These are phyloP conservation scores for Irpex lacteus DNA, from an alignment of 1,284 basidiomycete species.

Conservation along the genomic window DNA sequence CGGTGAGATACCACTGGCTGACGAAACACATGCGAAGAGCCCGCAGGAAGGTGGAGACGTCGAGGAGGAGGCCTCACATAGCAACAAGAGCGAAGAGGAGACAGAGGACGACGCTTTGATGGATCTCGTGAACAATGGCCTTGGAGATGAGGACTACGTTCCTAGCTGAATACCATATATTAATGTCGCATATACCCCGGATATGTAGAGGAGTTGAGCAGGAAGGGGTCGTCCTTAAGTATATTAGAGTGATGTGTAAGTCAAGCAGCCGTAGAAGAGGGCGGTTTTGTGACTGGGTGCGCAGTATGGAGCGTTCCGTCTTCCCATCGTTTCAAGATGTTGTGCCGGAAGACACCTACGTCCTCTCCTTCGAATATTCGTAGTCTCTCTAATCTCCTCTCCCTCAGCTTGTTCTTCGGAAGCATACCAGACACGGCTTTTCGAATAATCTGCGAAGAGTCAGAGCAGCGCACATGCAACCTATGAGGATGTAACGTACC, in stretches of 20 bases:
- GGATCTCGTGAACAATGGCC: slow-evolving; percentile 1
- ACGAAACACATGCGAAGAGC: neutral
- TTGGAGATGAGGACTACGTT: slow-evolving; percentile 8
- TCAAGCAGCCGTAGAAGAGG: neutral
- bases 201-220: neutral
- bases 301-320: slow-evolving; percentile 54
- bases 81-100: slow-evolving; percentile 6
- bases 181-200: too few relatives aligned
- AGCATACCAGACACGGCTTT: slow-evolving; percentile 96
- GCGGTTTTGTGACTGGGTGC: neutral
- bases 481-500: slow-evolving; percentile 47
- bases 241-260: neutral
- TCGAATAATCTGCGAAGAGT: slow-evolving; percentile 76
- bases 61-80: neutral
- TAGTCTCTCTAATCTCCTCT: slow-evolving; percentile 80
- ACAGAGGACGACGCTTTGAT: neutral
- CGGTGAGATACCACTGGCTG: neutral
- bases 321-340: slow-evolving; percentile 74
- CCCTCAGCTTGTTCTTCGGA: slow-evolving; percentile 92
- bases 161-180: slow-evolving; percentile 1
- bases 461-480: slow-evolving; percentile 5
- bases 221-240: neutral
- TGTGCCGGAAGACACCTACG: slow-evolving; percentile 66
- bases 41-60: neutral
- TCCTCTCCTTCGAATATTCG: slow-evolving; percentile 81